phyloP scores from a whole-genome alignment of 495 filamentous ascomycete species.

The Lasiosphaeria miniovina region DNA sequence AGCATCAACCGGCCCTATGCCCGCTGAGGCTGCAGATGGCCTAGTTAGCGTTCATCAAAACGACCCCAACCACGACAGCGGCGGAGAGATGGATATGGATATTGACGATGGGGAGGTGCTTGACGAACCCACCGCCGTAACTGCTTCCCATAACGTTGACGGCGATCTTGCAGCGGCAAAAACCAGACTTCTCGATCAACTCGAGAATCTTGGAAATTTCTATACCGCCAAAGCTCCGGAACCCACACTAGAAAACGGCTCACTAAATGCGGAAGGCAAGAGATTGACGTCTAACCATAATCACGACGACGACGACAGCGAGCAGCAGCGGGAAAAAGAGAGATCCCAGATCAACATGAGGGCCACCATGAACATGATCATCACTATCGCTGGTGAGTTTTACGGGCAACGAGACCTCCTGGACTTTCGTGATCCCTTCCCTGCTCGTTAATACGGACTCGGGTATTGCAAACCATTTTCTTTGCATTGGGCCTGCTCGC shows the following conservation, averaged over 20 bases:
- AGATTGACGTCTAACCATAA: neutral
- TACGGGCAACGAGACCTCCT: constrained; percentile 90
- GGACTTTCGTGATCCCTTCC: constrained; percentile 59
- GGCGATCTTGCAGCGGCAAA: constrained; percentile 58
- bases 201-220: constrained; percentile 29
- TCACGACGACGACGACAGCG: neutral
- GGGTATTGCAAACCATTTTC: neutral
- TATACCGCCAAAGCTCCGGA: constrained; percentile 4
- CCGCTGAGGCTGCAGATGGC: neutral
- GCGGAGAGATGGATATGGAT: constrained; percentile 44
- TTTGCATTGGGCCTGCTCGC: no score
- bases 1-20: neutral
- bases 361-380: constrained; percentile 81
- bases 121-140: constrained; percentile 26
- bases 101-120: constrained; percentile 47
- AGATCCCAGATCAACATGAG: constrained; percentile 43
- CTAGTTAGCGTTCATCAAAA: constrained; percentile 1
- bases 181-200: constrained; percentile 51
- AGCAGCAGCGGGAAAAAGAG: constrained; percentile 26
- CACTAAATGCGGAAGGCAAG: neutral
- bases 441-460: constrained; percentile 15
- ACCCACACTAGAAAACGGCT: no score
- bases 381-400: constrained; percentile 83
- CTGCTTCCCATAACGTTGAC: constrained; percentile 26
- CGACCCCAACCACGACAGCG: constrained; percentile 18